These are phyloP conservation scores for Coemansia asiatica DNA, from an alignment of 192 early-diverging fungal species.

Conservation along the genomic window DNA sequence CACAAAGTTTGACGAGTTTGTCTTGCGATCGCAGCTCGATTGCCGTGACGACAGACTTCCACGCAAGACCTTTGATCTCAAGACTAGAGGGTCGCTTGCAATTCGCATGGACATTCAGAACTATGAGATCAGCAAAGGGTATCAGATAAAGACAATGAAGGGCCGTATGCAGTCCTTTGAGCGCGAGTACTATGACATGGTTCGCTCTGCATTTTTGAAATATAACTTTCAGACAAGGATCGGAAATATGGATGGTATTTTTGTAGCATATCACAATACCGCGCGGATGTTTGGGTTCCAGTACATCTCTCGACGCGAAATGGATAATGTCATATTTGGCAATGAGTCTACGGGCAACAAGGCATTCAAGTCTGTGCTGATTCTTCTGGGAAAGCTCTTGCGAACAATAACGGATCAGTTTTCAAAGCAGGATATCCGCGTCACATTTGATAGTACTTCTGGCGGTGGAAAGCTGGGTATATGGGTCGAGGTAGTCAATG, in stretches of 20 bases:
- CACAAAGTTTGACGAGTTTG: constrained; percentile 65
- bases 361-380: constrained; percentile 65
- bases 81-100: constrained; percentile 81
- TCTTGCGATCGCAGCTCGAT: constrained; percentile 89
- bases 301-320: constrained; percentile 79
- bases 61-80: constrained; percentile 85
- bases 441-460: constrained; percentile 57
- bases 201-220: constrained; percentile 87
- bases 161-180: constrained; percentile 83
- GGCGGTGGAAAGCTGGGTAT: constrained; percentile 30
- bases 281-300: constrained; percentile 91
- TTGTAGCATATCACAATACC: constrained; percentile 93
- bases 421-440: constrained; percentile 58
- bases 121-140: constrained; percentile 67
- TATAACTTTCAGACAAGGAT: constrained; percentile 88
- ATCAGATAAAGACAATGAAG: constrained; percentile 63
- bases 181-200: constrained; percentile 92
- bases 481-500: constrained; percentile 59
- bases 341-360: constrained; percentile 65
- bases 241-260: constrained; percentile 93
- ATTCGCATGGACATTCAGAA: constrained; percentile 79
- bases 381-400: constrained; percentile 65
- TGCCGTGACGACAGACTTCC: constrained; percentile 75
- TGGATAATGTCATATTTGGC: constrained; percentile 80
- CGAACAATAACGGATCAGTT: constrained; percentile 61